phyloP scores from a whole-genome alignment of 768 basidiomycete genomes.

The Naematelia aurantialba region DNA sequence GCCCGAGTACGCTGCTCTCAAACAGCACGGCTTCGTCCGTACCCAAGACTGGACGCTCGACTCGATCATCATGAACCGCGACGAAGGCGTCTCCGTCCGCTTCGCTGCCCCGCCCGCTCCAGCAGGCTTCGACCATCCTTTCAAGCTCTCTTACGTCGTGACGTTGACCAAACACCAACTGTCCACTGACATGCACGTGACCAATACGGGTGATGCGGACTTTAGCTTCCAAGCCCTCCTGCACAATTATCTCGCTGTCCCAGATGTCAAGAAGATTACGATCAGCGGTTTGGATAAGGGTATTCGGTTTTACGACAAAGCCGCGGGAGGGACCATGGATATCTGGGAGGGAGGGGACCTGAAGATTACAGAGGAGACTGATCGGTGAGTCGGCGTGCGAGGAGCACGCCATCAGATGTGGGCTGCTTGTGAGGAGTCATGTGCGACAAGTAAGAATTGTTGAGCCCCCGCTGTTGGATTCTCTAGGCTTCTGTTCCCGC shows the following conservation, averaged over 20 bases:
- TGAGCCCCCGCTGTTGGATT: too few species aligned
- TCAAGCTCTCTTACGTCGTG: slow-evolving; percentile 75
- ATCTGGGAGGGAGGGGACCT: slow-evolving; percentile 53
- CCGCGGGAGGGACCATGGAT: slow-evolving; percentile 53
- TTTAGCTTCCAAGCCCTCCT: slow-evolving; percentile 89
- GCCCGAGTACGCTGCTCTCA: slow-evolving; percentile 59
- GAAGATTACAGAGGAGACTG: slow-evolving; percentile 33
- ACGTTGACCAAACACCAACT: slow-evolving; percentile 70
- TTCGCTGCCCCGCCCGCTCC: slow-evolving; percentile 68
- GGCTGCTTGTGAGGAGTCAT: too few species aligned
- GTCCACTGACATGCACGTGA: slow-evolving; percentile 72
- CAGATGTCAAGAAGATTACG: slow-evolving; percentile 59
- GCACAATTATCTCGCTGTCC: slow-evolving; percentile 75
- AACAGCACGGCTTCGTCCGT: slow-evolving; percentile 90
- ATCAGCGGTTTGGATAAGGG: slow-evolving; percentile 64
- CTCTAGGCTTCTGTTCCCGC: not conserved
- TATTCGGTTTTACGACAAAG: slow-evolving; percentile 72
- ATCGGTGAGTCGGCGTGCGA: slow-evolving; percentile 42
- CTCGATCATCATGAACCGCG: slow-evolving; percentile 63
- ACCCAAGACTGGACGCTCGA: slow-evolving; percentile 70
- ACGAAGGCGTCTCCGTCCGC: slow-evolving; percentile 67
- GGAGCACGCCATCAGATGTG: too few species aligned
- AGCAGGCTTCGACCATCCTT: slow-evolving; percentile 61
- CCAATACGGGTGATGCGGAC: slow-evolving; percentile 57
- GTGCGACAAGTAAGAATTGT: too few species aligned